phyloP scores from a whole-genome alignment of 306 rosid genomes.

The Datisca glomerata region DNA sequence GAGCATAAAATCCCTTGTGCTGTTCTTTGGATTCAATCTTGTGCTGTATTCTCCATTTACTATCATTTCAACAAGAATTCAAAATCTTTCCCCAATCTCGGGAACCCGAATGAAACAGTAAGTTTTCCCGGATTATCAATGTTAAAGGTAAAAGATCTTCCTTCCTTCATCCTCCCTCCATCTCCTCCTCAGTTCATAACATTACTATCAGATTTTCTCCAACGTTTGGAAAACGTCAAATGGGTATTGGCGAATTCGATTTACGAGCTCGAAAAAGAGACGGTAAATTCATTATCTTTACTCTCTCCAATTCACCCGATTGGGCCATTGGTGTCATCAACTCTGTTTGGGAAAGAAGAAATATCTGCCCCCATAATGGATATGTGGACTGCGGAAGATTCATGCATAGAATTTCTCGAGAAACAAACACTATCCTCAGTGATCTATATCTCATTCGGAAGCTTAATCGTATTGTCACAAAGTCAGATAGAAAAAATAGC shows the following conservation, averaged over 20 bases:
- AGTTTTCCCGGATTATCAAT: conserved; percentile 33
- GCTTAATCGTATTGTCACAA: conserved; percentile 23
- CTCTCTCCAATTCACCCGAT: conserved; percentile 21
- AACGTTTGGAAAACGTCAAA: conserved; percentile 19
- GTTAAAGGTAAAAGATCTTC: conserved; percentile 31
- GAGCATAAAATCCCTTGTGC: conserved; percentile 36
- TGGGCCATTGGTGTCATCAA: conserved; percentile 46
- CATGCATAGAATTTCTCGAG: conserved; percentile 37
- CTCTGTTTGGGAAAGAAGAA: conserved; percentile 33
- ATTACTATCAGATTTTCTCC: not conserved
- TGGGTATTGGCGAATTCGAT: conserved; percentile 45
- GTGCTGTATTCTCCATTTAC: conserved; percentile 30
- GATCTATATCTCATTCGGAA: conserved; percentile 43
- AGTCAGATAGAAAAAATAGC: conserved; percentile 29
- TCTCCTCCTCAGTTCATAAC: conserved; percentile 5
- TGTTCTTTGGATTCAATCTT: conserved; percentile 50
- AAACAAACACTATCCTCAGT: conserved; percentile 20
- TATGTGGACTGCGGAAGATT: conserved; percentile 39
- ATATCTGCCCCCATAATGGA: conserved; percentile 12
- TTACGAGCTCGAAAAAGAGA: conserved; percentile 36
- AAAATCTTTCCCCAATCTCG: conserved; percentile 12
- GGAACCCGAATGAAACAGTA: conserved; percentile 14
- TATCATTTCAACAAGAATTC: conserved; percentile 21
- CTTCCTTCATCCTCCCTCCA: conserved; percentile 35
- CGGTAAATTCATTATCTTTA: conserved; percentile 27